Base-by-base conservation (phyloP, 2,329 filamentous ascomycete species). In the Colletotrichum incanum region DNA sequence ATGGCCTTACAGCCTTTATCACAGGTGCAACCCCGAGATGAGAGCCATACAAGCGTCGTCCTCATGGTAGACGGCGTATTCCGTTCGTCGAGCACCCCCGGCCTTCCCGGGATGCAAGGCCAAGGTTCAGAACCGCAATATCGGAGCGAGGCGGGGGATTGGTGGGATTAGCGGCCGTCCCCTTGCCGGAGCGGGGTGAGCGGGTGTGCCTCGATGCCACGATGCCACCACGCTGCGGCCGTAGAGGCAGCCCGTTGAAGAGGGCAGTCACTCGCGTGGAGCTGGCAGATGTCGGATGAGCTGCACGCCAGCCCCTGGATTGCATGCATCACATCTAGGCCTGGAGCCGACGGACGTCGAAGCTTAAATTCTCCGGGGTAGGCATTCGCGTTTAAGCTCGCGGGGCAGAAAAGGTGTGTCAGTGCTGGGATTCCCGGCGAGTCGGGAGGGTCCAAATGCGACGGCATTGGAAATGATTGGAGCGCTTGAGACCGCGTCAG, bases 351-450 rank as follows among this genome's bases (percentile, higher is more conserved):
- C 58, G 65, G 59, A 68, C 58, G 11, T 63, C 37, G 63, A 64
- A 69, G 50, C 66, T 65, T 65, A 56, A 58, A 65, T 69, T 69
- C 60, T 65, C 66, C 59, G 59, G 66, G 50, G 39, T 1, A 26
- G 1, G 37, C 34, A 37, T 34, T 23, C 23, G n/a, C 12, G 20
- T 28, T 39, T 55, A 64, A 63, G 58, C 65, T 63, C 26, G n/a
- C 55, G 9, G 26, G 65, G 34, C 23, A 31, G 50, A 58, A 1
- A 4, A 39, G 28, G 28, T 23, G 31, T 18, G 18, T 58, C 66
- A 50, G 50, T 28, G 31, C 61, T 26, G 52, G 23, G 50, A 34
- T 45, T 20, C 31, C 65, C 49, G 47, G 65, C n/a, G 50, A 56
- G 37, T 20, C 59, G 65, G 58, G 39, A 60, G 5, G 39, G n/a